These are phyloP conservation scores for Datisca glomerata DNA, from an alignment of 306 rosid species.

Conservation along the genomic window DNA sequence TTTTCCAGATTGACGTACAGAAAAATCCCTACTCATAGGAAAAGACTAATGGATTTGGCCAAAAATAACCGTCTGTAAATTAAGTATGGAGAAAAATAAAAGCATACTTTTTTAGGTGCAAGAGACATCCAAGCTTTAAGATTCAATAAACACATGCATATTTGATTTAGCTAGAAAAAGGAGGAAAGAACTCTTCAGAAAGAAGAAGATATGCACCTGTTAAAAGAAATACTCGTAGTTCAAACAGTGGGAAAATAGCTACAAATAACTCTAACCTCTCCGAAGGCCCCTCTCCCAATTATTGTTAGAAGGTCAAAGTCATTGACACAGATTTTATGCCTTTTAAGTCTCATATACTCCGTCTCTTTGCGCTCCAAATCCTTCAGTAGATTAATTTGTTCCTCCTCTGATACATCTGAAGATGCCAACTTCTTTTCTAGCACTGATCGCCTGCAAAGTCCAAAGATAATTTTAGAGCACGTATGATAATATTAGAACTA, in stretches of 20 bases:
- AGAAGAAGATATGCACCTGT: no score
- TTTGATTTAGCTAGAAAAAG: neutral
- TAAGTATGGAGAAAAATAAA: no score
- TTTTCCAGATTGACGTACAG: no score
- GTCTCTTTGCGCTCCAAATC: slow-evolving; percentile 91
- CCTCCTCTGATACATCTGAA: slow-evolving; percentile 66
- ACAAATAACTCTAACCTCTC: slow-evolving; percentile 55
- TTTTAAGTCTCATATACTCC: slow-evolving; percentile 61
- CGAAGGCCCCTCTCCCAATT: slow-evolving; percentile 96
- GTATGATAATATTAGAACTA: slow-evolving; percentile 2
- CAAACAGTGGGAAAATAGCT: neutral
- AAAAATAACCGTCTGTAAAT: no score
- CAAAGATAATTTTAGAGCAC: slow-evolving; percentile 6
- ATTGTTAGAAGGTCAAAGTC: slow-evolving; percentile 83
- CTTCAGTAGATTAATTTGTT: slow-evolving; percentile 59
- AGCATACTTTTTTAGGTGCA: no score
- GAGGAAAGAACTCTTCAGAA: neutral
- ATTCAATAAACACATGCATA: neutral
- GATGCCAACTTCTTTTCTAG: slow-evolving; percentile 65
- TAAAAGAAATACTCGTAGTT: neutral
- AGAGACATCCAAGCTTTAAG: no score
- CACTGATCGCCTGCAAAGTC: slow-evolving; percentile 53
- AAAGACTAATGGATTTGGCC: neutral
- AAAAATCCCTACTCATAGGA: no score
- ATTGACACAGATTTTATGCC: slow-evolving; percentile 82